Percentiles rank a stretch among this genome's conserved stretches.
phyloP scores from a whole-genome alignment of 306 rosid genomes.

The Pueraria montana region DNA sequence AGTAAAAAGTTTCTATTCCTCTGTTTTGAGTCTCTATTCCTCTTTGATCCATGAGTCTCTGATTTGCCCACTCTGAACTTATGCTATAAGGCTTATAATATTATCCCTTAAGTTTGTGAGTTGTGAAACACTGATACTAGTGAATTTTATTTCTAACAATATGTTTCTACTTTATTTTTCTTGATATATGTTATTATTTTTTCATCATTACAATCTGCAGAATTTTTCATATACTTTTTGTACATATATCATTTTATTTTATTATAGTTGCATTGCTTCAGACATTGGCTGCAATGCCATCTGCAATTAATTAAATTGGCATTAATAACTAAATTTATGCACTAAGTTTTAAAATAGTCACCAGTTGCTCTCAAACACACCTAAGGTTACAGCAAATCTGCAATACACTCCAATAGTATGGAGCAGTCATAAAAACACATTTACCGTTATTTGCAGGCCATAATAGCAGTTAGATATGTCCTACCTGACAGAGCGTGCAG shows the following conservation, averaged over 20 bases:
- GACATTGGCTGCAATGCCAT: background rate
- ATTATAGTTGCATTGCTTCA: background rate
- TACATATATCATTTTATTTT: background rate
- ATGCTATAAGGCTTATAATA: too few species aligned
- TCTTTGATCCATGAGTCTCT: background rate
- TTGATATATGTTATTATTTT: background rate
- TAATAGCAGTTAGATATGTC: slow-evolving; percentile 35
- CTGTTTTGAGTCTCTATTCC: slow-evolving; percentile 1
- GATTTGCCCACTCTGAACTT: background rate
- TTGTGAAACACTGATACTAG: background rate
- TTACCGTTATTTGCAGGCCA: slow-evolving; percentile 31
- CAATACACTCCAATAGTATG: slow-evolving; percentile 25
- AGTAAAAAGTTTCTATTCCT: background rate
- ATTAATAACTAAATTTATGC: slow-evolving; percentile 13
- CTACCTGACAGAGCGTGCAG: slow-evolving; percentile 70
- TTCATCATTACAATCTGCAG: background rate
- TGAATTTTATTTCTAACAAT: background rate
- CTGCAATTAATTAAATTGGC: background rate
- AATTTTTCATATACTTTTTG: background rate
- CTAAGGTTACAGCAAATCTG: background rate
- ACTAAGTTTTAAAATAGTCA: slow-evolving; percentile 18
- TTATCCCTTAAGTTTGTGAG: too few species aligned
- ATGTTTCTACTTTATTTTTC: background rate
- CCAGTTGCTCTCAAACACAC: slow-evolving; percentile 14
- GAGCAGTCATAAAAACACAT: slow-evolving; percentile 14